Evolutionary conservation across 805 yeast genomes (phyloP).

Genomic region (Starmerella sp.): DNA sequence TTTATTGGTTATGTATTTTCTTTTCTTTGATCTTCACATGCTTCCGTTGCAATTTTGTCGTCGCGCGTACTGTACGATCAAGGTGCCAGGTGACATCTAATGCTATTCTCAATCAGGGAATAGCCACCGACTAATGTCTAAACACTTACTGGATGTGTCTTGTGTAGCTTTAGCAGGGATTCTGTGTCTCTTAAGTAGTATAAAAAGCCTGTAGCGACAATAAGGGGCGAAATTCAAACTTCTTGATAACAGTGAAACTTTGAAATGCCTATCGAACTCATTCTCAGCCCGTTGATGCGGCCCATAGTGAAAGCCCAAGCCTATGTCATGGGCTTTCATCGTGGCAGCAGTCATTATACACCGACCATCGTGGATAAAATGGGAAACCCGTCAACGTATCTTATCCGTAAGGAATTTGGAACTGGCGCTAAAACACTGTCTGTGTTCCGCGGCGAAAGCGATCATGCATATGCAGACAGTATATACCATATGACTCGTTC

Average conservation of each 20-base stretch:
- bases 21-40: no score
- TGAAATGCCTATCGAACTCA: slow-evolving; percentile 47
- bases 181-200: not conserved
- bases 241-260: no score
- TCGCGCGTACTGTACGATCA: not conserved
- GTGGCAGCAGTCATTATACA: slow-evolving; percentile 45
- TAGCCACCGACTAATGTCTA: not conserved
- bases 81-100: no score
- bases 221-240: not conserved
- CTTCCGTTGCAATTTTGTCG: not conserved
- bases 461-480: slow-evolving; percentile 28
- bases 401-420: slow-evolving; percentile 47
- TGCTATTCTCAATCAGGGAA: not conserved
- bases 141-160: not conserved
- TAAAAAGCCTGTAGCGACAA: not conserved
- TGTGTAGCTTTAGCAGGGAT: not conserved
- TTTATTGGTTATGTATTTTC: no score
- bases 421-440: slow-evolving; percentile 48
- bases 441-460: slow-evolving; percentile 37
- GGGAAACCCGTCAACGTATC: slow-evolving; percentile 31
- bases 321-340: slow-evolving; percentile 43
- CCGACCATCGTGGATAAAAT: slow-evolving; percentile 41
- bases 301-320: slow-evolving; percentile 49
- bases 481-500: slow-evolving; percentile 48
- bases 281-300: slow-evolving; percentile 49